Conservation (phyloP, 345 rosid species). For the Erucastrum elatum region DNA sequence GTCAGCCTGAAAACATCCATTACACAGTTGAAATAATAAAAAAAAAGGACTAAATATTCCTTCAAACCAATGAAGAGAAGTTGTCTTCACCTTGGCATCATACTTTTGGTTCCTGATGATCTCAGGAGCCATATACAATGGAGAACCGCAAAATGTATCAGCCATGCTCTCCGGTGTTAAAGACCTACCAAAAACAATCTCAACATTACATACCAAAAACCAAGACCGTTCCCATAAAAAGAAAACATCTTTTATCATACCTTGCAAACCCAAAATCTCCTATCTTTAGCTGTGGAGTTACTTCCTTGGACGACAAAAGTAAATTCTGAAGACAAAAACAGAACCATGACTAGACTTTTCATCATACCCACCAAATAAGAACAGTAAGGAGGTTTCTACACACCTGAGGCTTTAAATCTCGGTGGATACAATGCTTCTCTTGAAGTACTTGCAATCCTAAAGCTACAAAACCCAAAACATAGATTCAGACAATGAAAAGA, state of each 20-base stretch:
- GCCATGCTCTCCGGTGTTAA: conserved; percentile 67
- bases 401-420: conserved; percentile 92
- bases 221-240: conserved; percentile 5
- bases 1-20: conserved; percentile 56
- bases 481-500: no score
- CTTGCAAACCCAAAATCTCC: conserved; percentile 95
- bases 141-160: conserved; percentile 78
- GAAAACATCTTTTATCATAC: conserved; percentile 31
- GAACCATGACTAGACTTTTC: neutral
- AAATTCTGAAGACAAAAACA: conserved; percentile 56
- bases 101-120: conserved; percentile 72
- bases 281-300: conserved; percentile 62
- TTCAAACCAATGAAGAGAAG: neutral
- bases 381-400: neutral
- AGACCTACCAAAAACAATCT: conserved; percentile 47
- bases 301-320: conserved; percentile 58
- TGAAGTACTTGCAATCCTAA: conserved; percentile 83
- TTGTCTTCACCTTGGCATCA: conserved; percentile 73
- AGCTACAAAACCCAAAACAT: conserved; percentile 44
- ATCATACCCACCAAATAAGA: neutral
- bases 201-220: neutral
- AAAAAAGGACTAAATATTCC: neutral
- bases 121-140: conserved; percentile 91
- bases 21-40: neutral
- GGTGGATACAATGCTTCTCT: conserved; percentile 72